Percentiles rank a stretch among this genome's conserved stretches.
Evolutionary conservation across 2,329 filamentous ascomycete genomes (phyloP).

Genomic region (Pseudogymnoascus sp.): DNA sequence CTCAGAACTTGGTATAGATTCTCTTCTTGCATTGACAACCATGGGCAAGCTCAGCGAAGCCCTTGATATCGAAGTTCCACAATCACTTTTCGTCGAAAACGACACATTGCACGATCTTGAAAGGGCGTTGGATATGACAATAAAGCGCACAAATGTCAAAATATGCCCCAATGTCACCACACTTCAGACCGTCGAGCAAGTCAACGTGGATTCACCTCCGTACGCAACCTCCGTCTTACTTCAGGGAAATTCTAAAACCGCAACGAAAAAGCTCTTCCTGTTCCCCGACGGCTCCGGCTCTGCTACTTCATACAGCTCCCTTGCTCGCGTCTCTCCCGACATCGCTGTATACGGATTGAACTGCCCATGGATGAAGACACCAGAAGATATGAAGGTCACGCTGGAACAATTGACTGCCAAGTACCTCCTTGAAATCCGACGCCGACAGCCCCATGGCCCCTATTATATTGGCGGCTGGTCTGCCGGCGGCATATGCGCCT

Average conservation of each 20-base stretch:
- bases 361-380: conserved; percentile 32
- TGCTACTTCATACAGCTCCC: conserved; percentile 33
- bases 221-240: conserved; percentile 28
- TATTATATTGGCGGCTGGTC: conserved; percentile 48
- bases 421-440: conserved; percentile 38
- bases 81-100: conserved; percentile 3
- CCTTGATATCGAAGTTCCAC: conserved; percentile 10
- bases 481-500: conserved; percentile 44
- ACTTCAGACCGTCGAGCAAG: background rate
- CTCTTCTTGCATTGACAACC: conserved; percentile 6
- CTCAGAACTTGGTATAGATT: conserved; percentile 11
- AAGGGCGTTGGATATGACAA: background rate
- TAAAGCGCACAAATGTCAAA: background rate
- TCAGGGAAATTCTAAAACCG: conserved; percentile 26
- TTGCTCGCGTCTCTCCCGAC: conserved; percentile 29
- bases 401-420: conserved; percentile 31
- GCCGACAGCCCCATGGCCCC: conserved; percentile 39
- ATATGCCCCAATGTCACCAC: background rate
- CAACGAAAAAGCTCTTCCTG: conserved; percentile 29
- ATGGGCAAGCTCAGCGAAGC: conserved; percentile 2
- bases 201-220: background rate
- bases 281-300: conserved; percentile 40
- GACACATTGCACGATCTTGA: background rate
- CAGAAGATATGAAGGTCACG: conserved; percentile 26
- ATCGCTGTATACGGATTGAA: conserved; percentile 34